phyloP scores from a whole-genome alignment of 208 protist species.

The Trypanosoma rangeli region DNA sequence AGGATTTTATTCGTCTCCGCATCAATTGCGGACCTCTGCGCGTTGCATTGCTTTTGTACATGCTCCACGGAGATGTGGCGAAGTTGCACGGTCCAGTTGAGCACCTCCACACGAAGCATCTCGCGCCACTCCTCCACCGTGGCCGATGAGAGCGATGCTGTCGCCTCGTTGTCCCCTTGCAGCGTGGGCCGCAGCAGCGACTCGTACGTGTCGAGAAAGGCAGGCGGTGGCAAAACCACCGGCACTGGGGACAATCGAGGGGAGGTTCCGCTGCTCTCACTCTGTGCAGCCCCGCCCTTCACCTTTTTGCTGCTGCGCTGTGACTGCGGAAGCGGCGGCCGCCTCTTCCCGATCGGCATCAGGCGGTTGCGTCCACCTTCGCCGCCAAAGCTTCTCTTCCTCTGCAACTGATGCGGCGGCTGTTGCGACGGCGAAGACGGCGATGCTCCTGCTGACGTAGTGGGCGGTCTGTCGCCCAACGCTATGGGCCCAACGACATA shows the following conservation, averaged over 20 bases:
- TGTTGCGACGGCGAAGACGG: not conserved
- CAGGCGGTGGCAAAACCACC: not conserved
- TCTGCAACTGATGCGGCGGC: not conserved
- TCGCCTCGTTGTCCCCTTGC: slow-evolving; percentile 16
- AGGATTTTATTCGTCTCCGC: slow-evolving; percentile 61
- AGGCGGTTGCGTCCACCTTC: not conserved
- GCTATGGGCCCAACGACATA: slow-evolving; percentile 33
- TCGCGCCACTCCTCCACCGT: slow-evolving; percentile 37
- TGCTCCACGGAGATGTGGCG: slow-evolving; percentile 5
- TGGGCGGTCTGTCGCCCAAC: slow-evolving; percentile 11
- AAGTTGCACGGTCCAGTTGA: slow-evolving; percentile 47
- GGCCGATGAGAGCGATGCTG: slow-evolving; percentile 25
- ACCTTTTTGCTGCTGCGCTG: not conserved
- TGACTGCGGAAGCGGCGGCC: not conserved
- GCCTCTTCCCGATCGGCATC: not conserved
- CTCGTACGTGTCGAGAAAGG: slow-evolving; percentile 7
- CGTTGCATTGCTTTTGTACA: slow-evolving; percentile 25
- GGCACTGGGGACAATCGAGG: not conserved
- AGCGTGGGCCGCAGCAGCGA: slow-evolving; percentile 4
- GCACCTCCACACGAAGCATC: slow-evolving; percentile 40
- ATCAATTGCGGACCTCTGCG: slow-evolving; percentile 39
- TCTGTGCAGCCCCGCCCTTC: not conserved
- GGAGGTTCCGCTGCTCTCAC: slow-evolving; percentile 15
- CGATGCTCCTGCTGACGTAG: not conserved
- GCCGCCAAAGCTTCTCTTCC: not conserved